These are phyloP conservation scores for Setaria viridis DNA, from an alignment of 202 grass and related monocot species.

Conservation along the genomic window DNA sequence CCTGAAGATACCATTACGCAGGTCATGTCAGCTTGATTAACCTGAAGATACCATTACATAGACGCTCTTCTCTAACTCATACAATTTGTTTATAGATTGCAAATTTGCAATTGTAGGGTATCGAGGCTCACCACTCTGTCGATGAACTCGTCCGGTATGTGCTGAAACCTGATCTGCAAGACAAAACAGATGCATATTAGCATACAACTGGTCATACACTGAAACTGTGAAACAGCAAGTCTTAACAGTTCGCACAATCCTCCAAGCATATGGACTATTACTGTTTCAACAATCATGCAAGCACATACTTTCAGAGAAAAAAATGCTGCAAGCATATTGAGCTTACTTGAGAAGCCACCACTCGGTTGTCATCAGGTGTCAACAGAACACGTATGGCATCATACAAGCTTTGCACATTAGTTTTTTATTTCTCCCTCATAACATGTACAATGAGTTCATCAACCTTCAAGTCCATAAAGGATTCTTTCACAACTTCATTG, in stretches of 20 bases:
- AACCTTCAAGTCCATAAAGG: slow-evolving; percentile 82
- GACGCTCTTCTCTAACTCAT: too few species aligned
- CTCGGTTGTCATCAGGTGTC: slow-evolving; percentile 84
- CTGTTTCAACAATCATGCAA: background rate
- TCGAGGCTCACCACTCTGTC: slow-evolving; percentile 48
- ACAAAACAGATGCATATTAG: background rate
- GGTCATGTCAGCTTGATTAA: slow-evolving; percentile 62
- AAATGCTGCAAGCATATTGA: background rate
- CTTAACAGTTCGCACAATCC: background rate
- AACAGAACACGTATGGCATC: slow-evolving; percentile 77
- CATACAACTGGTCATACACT: slow-evolving; percentile 26
- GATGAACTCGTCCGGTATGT: slow-evolving; percentile 77
- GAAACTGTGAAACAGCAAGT: slow-evolving; percentile 3
- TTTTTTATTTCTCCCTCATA: slow-evolving; percentile 61
- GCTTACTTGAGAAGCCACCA: slow-evolving; percentile 91
- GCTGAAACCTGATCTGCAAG: slow-evolving; percentile 66
- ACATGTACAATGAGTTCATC: slow-evolving; percentile 73
- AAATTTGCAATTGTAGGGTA: too few species aligned
- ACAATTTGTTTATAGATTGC: too few species aligned
- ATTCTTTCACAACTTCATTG: slow-evolving; percentile 96
- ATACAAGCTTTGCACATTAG: slow-evolving; percentile 65
- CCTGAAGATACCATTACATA: background rate
- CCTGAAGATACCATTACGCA: slow-evolving; percentile 68
- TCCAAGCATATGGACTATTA: background rate
- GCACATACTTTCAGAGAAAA: background rate